These are phyloP conservation scores for Leccinum boreale DNA, from an alignment of 768 basidiomycete genomes.

Conservation along the genomic window DNA sequence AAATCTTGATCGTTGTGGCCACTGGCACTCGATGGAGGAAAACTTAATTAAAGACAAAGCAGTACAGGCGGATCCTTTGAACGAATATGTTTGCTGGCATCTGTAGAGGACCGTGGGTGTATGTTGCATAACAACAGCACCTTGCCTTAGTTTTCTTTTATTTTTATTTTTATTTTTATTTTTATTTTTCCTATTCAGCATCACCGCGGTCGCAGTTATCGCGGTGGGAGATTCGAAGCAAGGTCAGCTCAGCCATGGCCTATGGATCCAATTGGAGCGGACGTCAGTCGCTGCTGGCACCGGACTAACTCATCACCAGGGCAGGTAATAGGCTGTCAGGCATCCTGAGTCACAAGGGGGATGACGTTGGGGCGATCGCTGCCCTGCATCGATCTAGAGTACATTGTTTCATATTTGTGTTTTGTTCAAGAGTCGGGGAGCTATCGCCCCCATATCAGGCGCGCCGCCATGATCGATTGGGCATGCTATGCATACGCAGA, in stretches of 20 bases:
- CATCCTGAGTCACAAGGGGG: background rate
- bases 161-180: background rate
- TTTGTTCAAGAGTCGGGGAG: background rate
- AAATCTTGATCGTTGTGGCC: background rate
- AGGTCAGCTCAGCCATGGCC: background rate
- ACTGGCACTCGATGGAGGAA: background rate
- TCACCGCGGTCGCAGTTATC: conserved; percentile 4
- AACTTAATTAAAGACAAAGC: background rate
- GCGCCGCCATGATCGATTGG: background rate
- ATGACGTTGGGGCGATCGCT: background rate
- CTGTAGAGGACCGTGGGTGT: background rate
- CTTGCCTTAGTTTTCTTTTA: background rate
- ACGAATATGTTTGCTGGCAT: conserved; percentile 6
- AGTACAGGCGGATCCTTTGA: background rate
- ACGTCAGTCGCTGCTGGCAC: background rate
- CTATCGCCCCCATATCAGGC: background rate
- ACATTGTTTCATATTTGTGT: background rate
- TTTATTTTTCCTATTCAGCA: background rate
- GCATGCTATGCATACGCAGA: background rate
- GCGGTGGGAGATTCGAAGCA: background rate
- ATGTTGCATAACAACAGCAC: conserved; percentile 14
- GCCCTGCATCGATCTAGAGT: background rate
- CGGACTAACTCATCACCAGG: background rate
- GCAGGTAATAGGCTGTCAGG: background rate
- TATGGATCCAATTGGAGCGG: background rate